Percentiles rank a stretch among this genome's conserved stretches.
phyloP scores from a whole-genome alignment of 345 rosid species.

The Durio zibethinus region DNA sequence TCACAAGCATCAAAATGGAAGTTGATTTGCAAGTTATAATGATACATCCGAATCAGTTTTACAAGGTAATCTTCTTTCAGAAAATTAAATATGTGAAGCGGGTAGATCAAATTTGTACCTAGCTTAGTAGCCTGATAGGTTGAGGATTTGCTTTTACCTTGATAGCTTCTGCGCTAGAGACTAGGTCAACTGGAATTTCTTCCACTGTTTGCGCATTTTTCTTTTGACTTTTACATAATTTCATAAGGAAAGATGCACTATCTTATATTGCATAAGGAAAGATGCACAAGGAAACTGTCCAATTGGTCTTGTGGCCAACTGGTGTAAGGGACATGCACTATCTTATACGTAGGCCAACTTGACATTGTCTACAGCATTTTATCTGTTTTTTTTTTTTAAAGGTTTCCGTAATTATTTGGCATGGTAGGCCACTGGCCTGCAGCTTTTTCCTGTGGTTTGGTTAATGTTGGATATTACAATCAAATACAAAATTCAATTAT shows the following conservation, averaged over 20 bases:
- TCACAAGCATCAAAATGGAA: slow-evolving; percentile 44
- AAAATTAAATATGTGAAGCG: neutral
- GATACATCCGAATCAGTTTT: neutral
- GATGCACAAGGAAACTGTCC: neutral
- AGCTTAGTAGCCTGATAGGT: neutral
- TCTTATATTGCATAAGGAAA: neutral
- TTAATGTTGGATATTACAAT: neutral
- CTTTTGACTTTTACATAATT: neutral
- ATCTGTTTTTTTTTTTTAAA: neutral
- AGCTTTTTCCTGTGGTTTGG: neutral
- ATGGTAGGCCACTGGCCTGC: neutral
- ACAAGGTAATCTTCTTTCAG: neutral
- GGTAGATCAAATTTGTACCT: neutral
- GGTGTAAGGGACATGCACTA: neutral
- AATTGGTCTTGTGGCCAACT: neutral
- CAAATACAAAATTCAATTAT: neutral
- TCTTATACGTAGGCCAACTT: neutral
- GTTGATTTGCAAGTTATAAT: slow-evolving; percentile 19
- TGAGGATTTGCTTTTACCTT: neutral
- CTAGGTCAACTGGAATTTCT: neutral
- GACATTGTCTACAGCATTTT: neutral
- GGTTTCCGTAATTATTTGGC: neutral
- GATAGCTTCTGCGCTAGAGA: neutral
- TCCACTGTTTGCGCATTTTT: neutral
- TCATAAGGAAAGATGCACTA: neutral